Evolutionary conservation across 2,329 filamentous ascomycete species (phyloP).

Genomic region (Cladorrhinum sp.): DNA sequence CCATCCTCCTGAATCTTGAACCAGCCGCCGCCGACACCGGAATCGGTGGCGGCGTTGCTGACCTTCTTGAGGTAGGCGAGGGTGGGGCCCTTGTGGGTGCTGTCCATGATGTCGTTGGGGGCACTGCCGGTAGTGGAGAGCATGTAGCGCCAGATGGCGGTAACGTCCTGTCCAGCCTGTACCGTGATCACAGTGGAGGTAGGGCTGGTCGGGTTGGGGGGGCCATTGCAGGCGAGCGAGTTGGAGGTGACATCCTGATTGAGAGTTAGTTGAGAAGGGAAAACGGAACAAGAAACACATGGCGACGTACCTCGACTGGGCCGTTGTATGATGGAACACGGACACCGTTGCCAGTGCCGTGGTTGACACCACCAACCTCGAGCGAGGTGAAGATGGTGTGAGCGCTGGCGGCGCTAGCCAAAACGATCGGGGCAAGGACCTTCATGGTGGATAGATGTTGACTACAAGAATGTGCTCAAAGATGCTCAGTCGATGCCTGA

Average conservation of each 20-base stretch:
- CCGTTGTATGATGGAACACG: slow-evolving; percentile 28
- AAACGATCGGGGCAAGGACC: slow-evolving; percentile 22
- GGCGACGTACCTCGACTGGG: slow-evolving; percentile 18
- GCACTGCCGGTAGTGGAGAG: slow-evolving; percentile 24
- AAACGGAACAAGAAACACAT: neutral
- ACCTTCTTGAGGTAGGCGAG: slow-evolving; percentile 30
- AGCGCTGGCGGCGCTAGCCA: slow-evolving; percentile 24
- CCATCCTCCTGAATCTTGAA: slow-evolving; percentile 31
- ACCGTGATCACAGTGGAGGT: slow-evolving; percentile 29
- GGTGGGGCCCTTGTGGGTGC: slow-evolving; percentile 27
- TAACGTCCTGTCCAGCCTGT: slow-evolving; percentile 24
- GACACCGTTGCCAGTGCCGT: slow-evolving; percentile 25
- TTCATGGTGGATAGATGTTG: slow-evolving; percentile 19
- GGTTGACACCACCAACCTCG: slow-evolving; percentile 26
- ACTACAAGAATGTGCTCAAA: slow-evolving; percentile 8
- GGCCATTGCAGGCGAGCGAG: slow-evolving; percentile 28
- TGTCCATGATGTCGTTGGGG: slow-evolving; percentile 30
- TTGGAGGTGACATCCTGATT: slow-evolving; percentile 22
- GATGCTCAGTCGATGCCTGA: neutral
- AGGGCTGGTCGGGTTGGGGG: slow-evolving; percentile 24
- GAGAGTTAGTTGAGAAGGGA: neutral
- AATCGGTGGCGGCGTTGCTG: slow-evolving; percentile 24
- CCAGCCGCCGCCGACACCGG: slow-evolving; percentile 27
- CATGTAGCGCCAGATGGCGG: slow-evolving; percentile 29
- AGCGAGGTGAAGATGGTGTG: slow-evolving; percentile 28